Evolutionary conservation across 2,329 filamentous ascomycete species (phyloP), one percentile per base, ranked within the genome.

Genomic region (Fusarium fracticaudum): DNA sequence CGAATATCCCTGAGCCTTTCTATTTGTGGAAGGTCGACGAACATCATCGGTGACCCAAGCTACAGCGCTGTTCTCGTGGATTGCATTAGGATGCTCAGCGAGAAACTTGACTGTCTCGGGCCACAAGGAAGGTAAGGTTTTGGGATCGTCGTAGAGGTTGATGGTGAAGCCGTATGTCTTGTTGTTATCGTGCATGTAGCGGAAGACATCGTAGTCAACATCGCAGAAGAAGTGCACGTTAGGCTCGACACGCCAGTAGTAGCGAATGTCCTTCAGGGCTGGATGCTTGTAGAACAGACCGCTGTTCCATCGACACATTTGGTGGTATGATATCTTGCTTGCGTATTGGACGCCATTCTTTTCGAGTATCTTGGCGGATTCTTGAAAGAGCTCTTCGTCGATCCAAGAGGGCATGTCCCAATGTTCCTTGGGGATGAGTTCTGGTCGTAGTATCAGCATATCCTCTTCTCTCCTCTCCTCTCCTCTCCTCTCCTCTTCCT

Each of bases 151-250:
- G 87, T 97, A 98, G 48, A 99, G 91, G 84, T 94, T 98, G 85
- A 99, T 97, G 73, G 96, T 98, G 86, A 98, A 99, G 74, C 96
- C 96, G 83, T 99, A 99, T 8, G 96, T 98, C 85, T 98, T 98
- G 87, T 99, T 98, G 86, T 97, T 91, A 84, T 99, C 96, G 79
- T 94, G 90, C 96, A 99, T 98, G 86, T 94, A 99, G 73, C 93
- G 92, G 88, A 99, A 99, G 59, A 99, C 93, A 81, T 99, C 96
- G 84, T 99, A 99, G 85, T 99, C 96, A 71, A 99, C 88, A 79
- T 98, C 94, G 87, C 96, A 99, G 89, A 98, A 99, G 88, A 98
- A 99, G 84, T 98, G 95, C 48, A 99, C 96, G 76, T 98, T 98
- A 60, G 96, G 96, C 83, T 99, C 96, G 54, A 99, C 96, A 67